Base-by-base conservation (phyloP, 768 basidiomycete genomes). In the Hericium alpestre region DNA sequence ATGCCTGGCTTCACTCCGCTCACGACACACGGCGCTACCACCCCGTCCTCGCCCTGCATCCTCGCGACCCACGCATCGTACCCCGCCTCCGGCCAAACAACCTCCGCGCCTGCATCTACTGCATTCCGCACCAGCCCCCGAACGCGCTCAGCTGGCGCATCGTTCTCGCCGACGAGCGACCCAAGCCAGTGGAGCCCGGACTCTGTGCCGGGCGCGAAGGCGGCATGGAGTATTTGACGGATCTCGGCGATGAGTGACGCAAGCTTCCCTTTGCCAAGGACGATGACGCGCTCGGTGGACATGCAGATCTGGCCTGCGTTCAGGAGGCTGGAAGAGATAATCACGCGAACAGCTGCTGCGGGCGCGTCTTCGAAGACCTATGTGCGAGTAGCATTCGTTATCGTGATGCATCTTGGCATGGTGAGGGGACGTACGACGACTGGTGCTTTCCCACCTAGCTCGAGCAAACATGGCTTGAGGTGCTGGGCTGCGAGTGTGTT, bases 221-320 rank as follows among this genome's bases (percentile, higher is more conserved):
- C 74, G 69, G 2, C 53, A 49, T 58, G 58, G 20, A 62, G 64
- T 6, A 76, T 65, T 3, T 57, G 54, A 47, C 69, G 69, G 20
- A 82, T 64, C 9, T 69, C 59, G 4, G 66, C 57, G 15, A 75
- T 65, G 6, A 81, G 69, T 1, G 58, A 55, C 0, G 73, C 66
- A 5, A 74, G 68, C 11, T 32, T 32, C 32, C 73, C 66, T 9
- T 65, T 68, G 16, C 74, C 68, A 57, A 80, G 79, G 9, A 76
- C 77, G 48, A 82, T 77, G n/a, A 81, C 74, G 5, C 80, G 76
- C 60, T 80, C 79, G 16, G 79, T 77, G 1, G 79, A 77, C 77
- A 81, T 79, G 67, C 81, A 82, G 38, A 80, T 70, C 68, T 81
- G 79, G 3, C 81, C 80, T 15, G 77, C 78, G 62, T 74, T 69